A percentile compares a stretch with the other conserved stretches of the same genome.
Evolutionary conservation across 208 protist species (phyloP).

Genomic region (Trypanosoma platydactyli): DNA sequence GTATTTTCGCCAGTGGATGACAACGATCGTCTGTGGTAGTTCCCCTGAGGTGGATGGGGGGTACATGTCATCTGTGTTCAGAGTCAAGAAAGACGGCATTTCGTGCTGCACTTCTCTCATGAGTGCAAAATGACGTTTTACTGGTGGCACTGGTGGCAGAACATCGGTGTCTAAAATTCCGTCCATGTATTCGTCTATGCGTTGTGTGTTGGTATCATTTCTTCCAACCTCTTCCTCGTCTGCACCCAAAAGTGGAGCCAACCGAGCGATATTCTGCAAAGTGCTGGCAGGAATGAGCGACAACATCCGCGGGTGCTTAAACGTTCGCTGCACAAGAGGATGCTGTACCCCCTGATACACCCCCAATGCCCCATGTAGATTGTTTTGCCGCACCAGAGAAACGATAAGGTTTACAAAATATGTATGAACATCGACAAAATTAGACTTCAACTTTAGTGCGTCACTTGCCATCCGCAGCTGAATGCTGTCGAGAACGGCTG

Average conservation of each 20-base stretch:
- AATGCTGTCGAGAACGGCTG: slow-evolving; percentile 44
- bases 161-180: slow-evolving; percentile 40
- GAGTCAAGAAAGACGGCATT: slow-evolving; percentile 43
- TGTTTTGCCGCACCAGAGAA: slow-evolving; percentile 53
- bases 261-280: slow-evolving; percentile 31
- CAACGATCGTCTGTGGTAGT: slow-evolving; percentile 12
- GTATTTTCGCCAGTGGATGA: slow-evolving; percentile 67
- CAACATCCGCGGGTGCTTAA: slow-evolving; percentile 21
- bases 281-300: slow-evolving; percentile 18
- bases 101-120: slow-evolving; percentile 33
- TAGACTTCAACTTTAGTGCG: background rate
- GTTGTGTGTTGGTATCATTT: background rate
- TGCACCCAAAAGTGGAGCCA: slow-evolving; percentile 31
- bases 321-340: slow-evolving; percentile 39
- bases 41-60: background rate
- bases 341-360: slow-evolving; percentile 43
- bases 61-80: slow-evolving; percentile 18
- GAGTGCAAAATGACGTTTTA: slow-evolving; percentile 45
- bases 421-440: slow-evolving; percentile 7
- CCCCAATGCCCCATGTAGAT: slow-evolving; percentile 51
- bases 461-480: background rate
- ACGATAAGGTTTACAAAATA: slow-evolving; percentile 52
- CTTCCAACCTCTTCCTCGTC: background rate
- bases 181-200: slow-evolving; percentile 43
- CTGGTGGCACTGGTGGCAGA: slow-evolving; percentile 45